Conservation (phyloP, 352 stramenopile species). For the Nothophytophthora sp. region DNA sequence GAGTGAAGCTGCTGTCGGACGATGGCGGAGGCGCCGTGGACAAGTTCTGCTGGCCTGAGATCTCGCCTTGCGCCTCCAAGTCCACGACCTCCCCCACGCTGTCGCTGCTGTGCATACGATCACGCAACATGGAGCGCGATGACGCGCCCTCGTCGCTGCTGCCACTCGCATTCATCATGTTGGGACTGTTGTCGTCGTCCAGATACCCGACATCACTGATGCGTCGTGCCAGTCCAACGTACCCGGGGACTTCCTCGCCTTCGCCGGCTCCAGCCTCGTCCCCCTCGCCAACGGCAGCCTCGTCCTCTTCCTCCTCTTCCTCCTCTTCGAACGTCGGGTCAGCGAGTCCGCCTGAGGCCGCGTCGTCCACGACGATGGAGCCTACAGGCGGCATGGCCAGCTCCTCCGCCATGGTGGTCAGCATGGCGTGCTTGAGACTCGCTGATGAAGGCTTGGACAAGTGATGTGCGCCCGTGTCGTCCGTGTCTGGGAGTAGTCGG, state of each 20-base stretch:
- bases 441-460: slow-evolving; percentile 31
- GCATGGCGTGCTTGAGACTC: slow-evolving; percentile 36
- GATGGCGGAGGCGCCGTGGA: slow-evolving; percentile 19
- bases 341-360: slow-evolving; percentile 17
- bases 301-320: slow-evolving; percentile 37
- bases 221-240: slow-evolving; percentile 30
- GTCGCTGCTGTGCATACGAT: slow-evolving; percentile 39
- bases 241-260: slow-evolving; percentile 22
- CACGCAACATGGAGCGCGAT: slow-evolving; percentile 31
- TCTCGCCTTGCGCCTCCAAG: slow-evolving; percentile 19
- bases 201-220: slow-evolving; percentile 39
- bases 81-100: slow-evolving; percentile 39
- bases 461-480: slow-evolving; percentile 61
- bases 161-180: slow-evolving; percentile 14
- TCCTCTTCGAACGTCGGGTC: slow-evolving; percentile 46
- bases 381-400: slow-evolving; percentile 32
- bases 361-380: slow-evolving; percentile 39
- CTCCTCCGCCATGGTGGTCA: slow-evolving; percentile 35
- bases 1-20: no score
- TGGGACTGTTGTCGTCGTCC: slow-evolving; percentile 29
- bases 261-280: slow-evolving; percentile 27
- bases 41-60: slow-evolving; percentile 21
- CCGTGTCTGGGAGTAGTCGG: slow-evolving; percentile 79
- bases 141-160: slow-evolving; percentile 6
- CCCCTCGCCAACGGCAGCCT: slow-evolving; percentile 31